Conservation (phyloP, 2,329 filamentous ascomycete species). For the Tolypocladium cylindrosporum region DNA sequence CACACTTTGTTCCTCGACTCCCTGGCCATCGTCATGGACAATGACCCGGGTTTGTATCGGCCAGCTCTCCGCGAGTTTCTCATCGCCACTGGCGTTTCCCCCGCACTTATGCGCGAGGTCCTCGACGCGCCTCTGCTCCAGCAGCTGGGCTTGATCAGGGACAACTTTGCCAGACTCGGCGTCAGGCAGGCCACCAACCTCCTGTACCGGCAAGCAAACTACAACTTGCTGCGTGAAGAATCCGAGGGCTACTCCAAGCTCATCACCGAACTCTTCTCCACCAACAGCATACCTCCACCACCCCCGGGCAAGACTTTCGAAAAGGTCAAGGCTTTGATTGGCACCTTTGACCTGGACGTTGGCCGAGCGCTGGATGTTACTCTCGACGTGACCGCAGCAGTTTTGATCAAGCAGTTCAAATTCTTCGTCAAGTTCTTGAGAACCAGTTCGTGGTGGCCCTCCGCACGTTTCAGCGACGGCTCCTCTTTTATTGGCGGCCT, state of each 20-base stretch:
- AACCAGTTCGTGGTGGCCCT: constrained; percentile 94
- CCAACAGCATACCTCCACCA: constrained; percentile 64
- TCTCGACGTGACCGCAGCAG: constrained; percentile 86
- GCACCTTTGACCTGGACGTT: constrained; percentile 93
- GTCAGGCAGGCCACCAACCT: constrained; percentile 88
- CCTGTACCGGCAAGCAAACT: constrained; percentile 91
- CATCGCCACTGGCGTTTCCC: constrained; percentile 60
- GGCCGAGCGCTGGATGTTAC: constrained; percentile 91
- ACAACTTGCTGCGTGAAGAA: constrained; percentile 90
- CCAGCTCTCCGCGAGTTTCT: constrained; percentile 57
- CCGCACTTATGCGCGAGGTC: constrained; percentile 64
- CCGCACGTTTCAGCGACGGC: constrained; percentile 37
- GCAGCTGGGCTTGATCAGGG: constrained; percentile 68
- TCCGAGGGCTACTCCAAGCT: constrained; percentile 96
- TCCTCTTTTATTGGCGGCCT: constrained; percentile 49
- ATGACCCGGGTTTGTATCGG: constrained; percentile 43
- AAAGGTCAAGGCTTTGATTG: constrained; percentile 86
- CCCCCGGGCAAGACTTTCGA: constrained; percentile 76
- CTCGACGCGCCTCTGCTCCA: constrained; percentile 73
- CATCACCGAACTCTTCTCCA: constrained; percentile 90
- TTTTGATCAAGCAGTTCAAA: constrained; percentile 82
- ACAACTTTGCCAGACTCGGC: constrained; percentile 73
- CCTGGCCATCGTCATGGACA: constrained; percentile 67
- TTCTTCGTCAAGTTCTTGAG: constrained; percentile 93
- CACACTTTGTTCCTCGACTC: constrained; percentile 73